Evolutionary conservation across 345 rosid genomes (phyloP), one percentile per base, ranked within the genome.

Genomic region (Erodium maritimum): DNA sequence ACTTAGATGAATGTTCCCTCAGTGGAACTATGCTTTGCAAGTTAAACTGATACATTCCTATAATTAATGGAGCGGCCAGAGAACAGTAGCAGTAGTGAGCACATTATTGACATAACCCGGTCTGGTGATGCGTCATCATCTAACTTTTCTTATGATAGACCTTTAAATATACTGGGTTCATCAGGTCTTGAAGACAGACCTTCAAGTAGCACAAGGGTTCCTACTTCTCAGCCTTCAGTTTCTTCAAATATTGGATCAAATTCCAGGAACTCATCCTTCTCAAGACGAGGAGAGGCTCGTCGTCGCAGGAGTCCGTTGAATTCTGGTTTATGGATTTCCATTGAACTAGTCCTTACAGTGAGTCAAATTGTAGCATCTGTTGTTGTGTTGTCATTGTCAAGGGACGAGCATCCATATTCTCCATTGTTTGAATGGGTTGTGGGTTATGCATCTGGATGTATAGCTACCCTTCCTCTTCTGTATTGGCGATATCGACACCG

Each of bases 301-400:
- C 87, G 91, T 5, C 89, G 82, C 34, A 78, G 99, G 69, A 93
- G 95, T 76, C 99, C 96, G 10, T 58, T 89, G 67, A 93, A 89
- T 71, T 88, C 99, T n/a, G 94, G 89, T 34, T 57, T 83, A 57
- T 93, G 99, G 96, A 89, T 93, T 62, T 89, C 96, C 53, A 69
- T 85, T 50, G 96, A 93, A 67, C 77, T 93, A 60, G 65, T 68
- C 45, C 83, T 93, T 59, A 93, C 99, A 33, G 52, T 89, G 66
- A 80, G 95, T 67, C 99, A 93, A 78, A 85, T 93, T 66, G 64
- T 87, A 67, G 95, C 96, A 23, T 83, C 99, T 8, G 57, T 85
- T 45, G 75, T 87, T 50, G 94, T 93, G 56, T 76, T 85, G 73
- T 79, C 91, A 17, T 54, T 85, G 65, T 89, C 96, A 0, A 89